Evolutionary conservation across 345 rosid genomes (phyloP).

Genomic region (Salix koriyanagi): DNA sequence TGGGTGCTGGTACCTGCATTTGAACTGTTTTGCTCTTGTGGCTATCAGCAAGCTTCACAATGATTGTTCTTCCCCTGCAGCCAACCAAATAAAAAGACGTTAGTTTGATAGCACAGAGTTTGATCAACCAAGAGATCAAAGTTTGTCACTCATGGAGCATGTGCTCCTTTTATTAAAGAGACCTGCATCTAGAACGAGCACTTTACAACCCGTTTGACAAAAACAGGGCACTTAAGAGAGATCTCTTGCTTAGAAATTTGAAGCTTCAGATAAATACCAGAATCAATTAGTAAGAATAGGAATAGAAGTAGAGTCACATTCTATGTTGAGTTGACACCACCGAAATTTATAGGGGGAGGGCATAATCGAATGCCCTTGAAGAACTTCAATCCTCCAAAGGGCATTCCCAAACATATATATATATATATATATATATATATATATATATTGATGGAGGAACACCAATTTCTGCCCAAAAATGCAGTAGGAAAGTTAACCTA

Average conservation of each 20-base stretch:
- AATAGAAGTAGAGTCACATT: neutral
- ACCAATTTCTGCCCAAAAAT: neutral
- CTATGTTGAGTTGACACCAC: no score
- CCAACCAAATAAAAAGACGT: neutral
- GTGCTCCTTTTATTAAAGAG: neutral
- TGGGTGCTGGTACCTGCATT: conserved; percentile 29
- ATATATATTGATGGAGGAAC: neutral
- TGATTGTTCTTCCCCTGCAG: conserved; percentile 49
- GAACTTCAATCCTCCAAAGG: neutral
- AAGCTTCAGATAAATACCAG: neutral
- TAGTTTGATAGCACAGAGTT: neutral
- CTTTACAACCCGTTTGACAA: neutral
- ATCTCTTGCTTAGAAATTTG: neutral
- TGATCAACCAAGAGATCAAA: neutral
- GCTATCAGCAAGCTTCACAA: conserved; percentile 57
- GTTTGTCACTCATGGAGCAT: neutral
- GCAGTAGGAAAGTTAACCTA: neutral
- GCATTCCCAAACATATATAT: no score
- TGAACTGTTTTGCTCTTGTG: conserved; percentile 42
- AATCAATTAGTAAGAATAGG: neutral
- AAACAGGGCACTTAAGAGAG: neutral
- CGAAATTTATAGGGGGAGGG: neutral
- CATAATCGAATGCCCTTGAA: neutral
- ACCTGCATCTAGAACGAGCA: neutral
- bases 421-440: no score